A percentile compares a stretch with the other conserved stretches of the same genome.
These are phyloP conservation scores for Malus asiatica DNA, from an alignment of 306 rosid species.

Conservation along the genomic window DNA sequence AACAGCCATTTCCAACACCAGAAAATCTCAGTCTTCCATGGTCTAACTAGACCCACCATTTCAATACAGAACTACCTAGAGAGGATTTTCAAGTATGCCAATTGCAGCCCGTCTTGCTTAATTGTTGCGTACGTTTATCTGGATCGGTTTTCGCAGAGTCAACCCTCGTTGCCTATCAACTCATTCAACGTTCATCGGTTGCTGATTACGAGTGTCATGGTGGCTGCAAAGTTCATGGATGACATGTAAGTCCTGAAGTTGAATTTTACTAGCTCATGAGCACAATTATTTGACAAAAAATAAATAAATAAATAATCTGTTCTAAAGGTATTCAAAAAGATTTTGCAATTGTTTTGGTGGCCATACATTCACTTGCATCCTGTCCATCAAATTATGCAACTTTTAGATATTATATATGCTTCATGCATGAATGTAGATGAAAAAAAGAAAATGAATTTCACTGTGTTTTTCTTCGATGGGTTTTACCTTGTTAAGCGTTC, in stretches of 20 bases:
- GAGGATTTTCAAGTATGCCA: slow-evolving; percentile 90
- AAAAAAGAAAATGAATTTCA: not conserved
- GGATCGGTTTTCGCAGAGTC: slow-evolving; percentile 80
- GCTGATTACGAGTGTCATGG: slow-evolving; percentile 86
- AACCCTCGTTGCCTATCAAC: slow-evolving; percentile 68
- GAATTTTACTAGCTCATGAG: not conserved
- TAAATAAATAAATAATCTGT: not conserved
- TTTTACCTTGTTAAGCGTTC: not conserved
- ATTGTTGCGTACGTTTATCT: slow-evolving; percentile 84
- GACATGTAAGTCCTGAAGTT: slow-evolving; percentile 55
- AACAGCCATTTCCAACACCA: slow-evolving; percentile 40
- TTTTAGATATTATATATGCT: not conserved
- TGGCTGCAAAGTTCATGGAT: slow-evolving; percentile 97
- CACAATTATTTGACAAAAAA: not conserved
- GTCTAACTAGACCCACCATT: slow-evolving; percentile 69
- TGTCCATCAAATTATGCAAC: not conserved
- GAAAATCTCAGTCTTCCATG: slow-evolving; percentile 81
- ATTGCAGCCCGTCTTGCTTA: slow-evolving; percentile 86
- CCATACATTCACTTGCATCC: not conserved
- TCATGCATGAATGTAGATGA: not conserved
- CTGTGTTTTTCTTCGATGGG: not conserved
- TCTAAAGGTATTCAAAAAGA: not conserved
- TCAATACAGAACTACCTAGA: slow-evolving; percentile 73
- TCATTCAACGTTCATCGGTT: slow-evolving; percentile 83
- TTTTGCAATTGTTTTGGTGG: not conserved